Evolutionary conservation across 192 early-diverging fungal genomes (phyloP), one percentile per base, ranked within the genome.

Genomic region (Backusella tarrabulga): DNA sequence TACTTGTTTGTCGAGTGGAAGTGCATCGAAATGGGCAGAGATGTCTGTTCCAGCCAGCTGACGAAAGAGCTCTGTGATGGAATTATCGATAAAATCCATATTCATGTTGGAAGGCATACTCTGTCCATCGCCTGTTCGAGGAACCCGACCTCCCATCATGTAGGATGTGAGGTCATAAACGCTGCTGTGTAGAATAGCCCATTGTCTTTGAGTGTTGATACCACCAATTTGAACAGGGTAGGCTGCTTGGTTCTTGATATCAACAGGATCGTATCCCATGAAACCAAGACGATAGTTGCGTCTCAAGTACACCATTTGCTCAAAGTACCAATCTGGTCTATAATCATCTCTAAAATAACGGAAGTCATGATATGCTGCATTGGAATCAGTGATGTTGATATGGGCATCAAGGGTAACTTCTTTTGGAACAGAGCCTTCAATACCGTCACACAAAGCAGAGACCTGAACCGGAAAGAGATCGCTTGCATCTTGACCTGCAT

Each of bases 161-260:
- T 95, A 95, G 38, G 78, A 83, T 21, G 93, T 90, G 60, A 95
- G 72, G 71, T 95, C 94, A 67, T 88, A 95, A 14, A 95, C 87
- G 56, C 90, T 84, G 71, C 87, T 86, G 76, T 93, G 83, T 40
- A 94, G 81, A 35, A 95, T 90, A 23, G 90, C 91, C 81, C 81
- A 83, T 44, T 74, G 77, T 19, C 81, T 60, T 14, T 77, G 69
- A 0, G 75, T 75, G n/a, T 75, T 76, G 42, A 79, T 79, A 3
- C 81, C 81, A 41, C 81, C 81, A 1, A 83, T 67, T 67, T 83
- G 81, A 9, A 76, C 67, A 11, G 71, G 77, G 19, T 73, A 72
- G 0, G 54, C 52, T 52, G 86, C 91, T 71, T 91, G 86, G 42
- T 86, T 88, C 52, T 83, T 80, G 23, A 95, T 86, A 42, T 83